Evolutionary conservation across 345 rosid species (phyloP).

Genomic region (Noccaea caerulescens): DNA sequence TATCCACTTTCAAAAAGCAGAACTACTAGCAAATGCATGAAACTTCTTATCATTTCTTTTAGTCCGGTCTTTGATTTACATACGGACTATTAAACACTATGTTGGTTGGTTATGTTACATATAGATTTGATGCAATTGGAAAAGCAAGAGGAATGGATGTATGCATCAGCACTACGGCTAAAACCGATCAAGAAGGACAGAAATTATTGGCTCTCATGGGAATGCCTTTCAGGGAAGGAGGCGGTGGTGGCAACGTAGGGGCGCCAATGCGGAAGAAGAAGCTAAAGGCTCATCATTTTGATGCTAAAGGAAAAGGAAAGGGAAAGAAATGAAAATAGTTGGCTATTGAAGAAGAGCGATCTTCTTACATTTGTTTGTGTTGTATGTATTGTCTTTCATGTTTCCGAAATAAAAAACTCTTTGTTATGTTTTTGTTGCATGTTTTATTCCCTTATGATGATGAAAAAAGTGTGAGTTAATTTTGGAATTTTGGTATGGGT

Average conservation of each 20-base stretch:
- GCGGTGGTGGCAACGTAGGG: conserved; percentile 44
- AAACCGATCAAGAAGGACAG: conserved; percentile 77
- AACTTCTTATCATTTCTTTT: neutral
- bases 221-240: conserved; percentile 88
- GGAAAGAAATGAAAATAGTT: conserved; percentile 51
- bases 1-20: neutral
- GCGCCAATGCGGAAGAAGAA: conserved; percentile 65
- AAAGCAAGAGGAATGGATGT: conserved; percentile 92
- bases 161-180: conserved; percentile 84
- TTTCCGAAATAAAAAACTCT: conserved; percentile 3
- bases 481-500: neutral
- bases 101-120: conserved; percentile 9
- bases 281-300: conserved; percentile 78
- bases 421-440: conserved; percentile 34
- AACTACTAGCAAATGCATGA: neutral
- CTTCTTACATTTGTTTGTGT: neutral
- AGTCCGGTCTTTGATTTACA: neutral
- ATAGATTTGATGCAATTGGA: conserved; percentile 60
- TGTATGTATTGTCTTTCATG: conserved; percentile 30
- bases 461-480: neutral
- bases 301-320: conserved; percentile 63
- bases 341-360: neutral
- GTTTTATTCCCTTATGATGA: neutral
- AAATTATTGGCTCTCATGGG: conserved; percentile 88
- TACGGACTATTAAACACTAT: neutral